A percentile compares a stretch with the other conserved stretches of the same genome.
phyloP scores from a whole-genome alignment of 1,284 basidiomycete genomes.

The Cutaneotrichosporon daszewskae region DNA sequence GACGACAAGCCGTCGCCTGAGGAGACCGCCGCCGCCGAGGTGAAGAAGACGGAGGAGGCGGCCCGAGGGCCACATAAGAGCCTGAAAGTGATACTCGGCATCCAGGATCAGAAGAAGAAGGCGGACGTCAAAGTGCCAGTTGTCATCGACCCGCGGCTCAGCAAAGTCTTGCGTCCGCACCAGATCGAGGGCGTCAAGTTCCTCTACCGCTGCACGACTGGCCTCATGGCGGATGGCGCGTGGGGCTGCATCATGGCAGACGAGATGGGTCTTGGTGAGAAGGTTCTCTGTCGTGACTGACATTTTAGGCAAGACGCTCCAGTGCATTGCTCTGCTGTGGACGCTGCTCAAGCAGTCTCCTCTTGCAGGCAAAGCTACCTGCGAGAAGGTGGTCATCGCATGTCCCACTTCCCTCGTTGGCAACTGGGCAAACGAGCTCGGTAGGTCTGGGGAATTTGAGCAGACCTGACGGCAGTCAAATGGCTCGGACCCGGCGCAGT shows the following conservation, averaged over 20 bases:
- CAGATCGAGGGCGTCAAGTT: constrained; percentile 99
- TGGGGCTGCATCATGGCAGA: constrained; percentile 99
- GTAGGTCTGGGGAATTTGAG: too few relatives aligned
- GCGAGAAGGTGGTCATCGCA: constrained; percentile 97
- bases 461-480: constrained; percentile 63
- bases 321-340: constrained; percentile 95
- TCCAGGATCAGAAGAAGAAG: constrained; percentile 60
- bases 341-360: constrained; percentile 97
- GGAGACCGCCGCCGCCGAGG: constrained; percentile 60
- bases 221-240: constrained; percentile 84
- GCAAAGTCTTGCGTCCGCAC: constrained; percentile 88
- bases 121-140: constrained; percentile 80
- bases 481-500: constrained; percentile 85
- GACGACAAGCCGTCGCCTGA: constrained; percentile 72
- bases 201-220: constrained; percentile 89
- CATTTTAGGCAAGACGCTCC: constrained; percentile 67
- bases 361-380: constrained; percentile 71
- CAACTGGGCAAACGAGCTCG: constrained; percentile 97
- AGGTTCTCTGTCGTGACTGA: not conserved
- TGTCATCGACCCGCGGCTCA: constrained; percentile 84
- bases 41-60: constrained; percentile 58
- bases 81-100: constrained; percentile 73
- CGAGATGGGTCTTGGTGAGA: constrained; percentile 86
- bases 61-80: constrained; percentile 81
- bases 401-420: constrained; percentile 95